phyloP scores from a whole-genome alignment of 1,139 yeast species.

The Candida sp. region DNA sequence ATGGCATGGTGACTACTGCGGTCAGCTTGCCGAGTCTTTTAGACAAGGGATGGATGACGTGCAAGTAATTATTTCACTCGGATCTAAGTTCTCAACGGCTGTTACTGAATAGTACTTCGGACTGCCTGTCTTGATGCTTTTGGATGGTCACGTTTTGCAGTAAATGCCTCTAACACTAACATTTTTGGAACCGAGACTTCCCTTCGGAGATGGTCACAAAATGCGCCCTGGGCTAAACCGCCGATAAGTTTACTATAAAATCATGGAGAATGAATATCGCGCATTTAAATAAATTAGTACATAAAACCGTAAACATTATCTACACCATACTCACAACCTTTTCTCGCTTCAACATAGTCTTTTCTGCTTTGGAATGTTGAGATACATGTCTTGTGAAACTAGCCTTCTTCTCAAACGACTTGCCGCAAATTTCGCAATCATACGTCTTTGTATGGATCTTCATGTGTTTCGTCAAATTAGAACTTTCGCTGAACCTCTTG shows the following conservation, averaged over 20 bases:
- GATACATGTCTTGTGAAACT: constrained; percentile 45
- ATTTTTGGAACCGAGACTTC: neutral
- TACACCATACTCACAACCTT: neutral
- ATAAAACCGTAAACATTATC: no score
- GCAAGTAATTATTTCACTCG: neutral
- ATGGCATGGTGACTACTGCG: neutral
- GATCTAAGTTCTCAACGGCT: no score
- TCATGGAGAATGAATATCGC: no score
- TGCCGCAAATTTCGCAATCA: constrained; percentile 55
- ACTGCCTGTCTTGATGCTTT: no score
- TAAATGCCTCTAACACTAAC: neutral
- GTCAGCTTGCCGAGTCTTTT: neutral
- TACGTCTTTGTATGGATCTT: constrained; percentile 60
- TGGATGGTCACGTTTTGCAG: neutral
- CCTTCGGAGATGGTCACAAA: neutral
- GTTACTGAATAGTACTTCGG: no score
- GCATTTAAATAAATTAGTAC: no score
- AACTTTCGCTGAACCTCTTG: constrained; percentile 86
- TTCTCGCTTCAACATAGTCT: neutral
- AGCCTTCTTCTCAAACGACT: constrained; percentile 51
- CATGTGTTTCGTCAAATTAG: constrained; percentile 89
- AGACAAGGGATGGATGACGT: neutral
- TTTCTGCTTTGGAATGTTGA: constrained; percentile 17
- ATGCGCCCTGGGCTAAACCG: no score
- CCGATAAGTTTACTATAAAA: no score